Evolutionary conservation across 768 basidiomycete species (phyloP).

Genomic region (Serendipita indica): DNA sequence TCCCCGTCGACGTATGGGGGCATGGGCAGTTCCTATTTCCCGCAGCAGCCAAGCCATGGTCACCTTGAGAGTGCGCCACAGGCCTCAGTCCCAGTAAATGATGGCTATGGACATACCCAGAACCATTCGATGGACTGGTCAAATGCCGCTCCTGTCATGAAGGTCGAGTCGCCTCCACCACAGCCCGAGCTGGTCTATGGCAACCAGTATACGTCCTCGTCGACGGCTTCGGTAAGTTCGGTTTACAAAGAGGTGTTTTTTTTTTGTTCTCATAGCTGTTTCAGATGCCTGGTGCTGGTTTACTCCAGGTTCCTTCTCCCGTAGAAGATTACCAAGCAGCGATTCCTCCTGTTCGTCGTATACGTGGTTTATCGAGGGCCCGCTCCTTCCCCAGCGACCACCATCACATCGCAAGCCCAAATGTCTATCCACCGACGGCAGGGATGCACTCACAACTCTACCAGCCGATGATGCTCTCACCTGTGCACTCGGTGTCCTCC

Average conservation of each 20-base stretch:
- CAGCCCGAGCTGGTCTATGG: not conserved
- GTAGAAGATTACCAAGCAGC: not conserved
- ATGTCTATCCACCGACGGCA: not conserved
- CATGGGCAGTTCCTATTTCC: not conserved
- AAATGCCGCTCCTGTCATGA: not conserved
- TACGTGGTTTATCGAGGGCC: conserved; percentile 3
- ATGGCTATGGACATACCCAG: too few species aligned
- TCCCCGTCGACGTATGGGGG: not conserved
- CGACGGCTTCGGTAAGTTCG: not conserved
- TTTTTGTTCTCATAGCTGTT: not conserved
- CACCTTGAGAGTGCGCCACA: too few species aligned
- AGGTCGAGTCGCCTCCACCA: conserved; percentile 4
- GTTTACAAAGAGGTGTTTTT: too few species aligned
- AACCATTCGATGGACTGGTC: conserved; percentile 2
- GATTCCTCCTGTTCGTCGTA: not conserved
- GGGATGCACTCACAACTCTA: not conserved
- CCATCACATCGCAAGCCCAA: too few species aligned
- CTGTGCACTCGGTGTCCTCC: not conserved
- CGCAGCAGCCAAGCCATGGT: too few species aligned
- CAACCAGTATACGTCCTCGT: not conserved
- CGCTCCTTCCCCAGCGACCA: conserved; percentile 6
- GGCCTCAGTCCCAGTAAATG: too few species aligned
- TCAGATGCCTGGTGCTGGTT: not conserved
- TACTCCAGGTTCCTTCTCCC: not conserved
- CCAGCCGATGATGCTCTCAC: conserved; percentile 1